phyloP scores from a whole-genome alignment of 805 yeast genomes.

The Wickerhamiella musiphila region DNA sequence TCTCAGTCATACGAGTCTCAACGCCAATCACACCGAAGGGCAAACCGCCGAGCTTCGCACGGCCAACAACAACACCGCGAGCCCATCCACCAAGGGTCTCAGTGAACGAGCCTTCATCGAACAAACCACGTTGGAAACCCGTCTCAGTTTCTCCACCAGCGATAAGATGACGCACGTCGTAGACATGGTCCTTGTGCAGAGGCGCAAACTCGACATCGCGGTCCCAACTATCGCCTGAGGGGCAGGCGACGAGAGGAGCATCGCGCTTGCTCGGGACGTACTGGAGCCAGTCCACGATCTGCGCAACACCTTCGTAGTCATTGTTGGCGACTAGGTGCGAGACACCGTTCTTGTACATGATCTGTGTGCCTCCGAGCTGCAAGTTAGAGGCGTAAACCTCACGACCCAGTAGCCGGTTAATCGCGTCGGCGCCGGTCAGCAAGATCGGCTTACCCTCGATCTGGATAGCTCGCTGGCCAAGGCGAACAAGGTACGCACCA shows the following conservation, averaged over 20 bases:
- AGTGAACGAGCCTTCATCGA: constrained; percentile 83
- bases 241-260: constrained; percentile 65
- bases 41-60: constrained; percentile 97
- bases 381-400: constrained; percentile 93
- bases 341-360: constrained; percentile 97
- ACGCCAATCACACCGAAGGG: constrained; percentile 98
- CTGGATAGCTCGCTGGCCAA: constrained; percentile 98
- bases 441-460: constrained; percentile 98
- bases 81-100: constrained; percentile 99
- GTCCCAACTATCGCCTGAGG: constrained; percentile 71
- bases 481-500: constrained; percentile 95
- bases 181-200: constrained; percentile 45
- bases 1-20: constrained; percentile 80
- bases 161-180: constrained; percentile 91
- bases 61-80: constrained; percentile 92
- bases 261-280: constrained; percentile 84
- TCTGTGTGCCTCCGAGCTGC: constrained; percentile 98
- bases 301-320: constrained; percentile 89
- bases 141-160: constrained; percentile 58
- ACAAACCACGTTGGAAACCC: constrained; percentile 76
- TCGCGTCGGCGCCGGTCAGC: constrained; percentile 98
- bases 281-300: constrained; percentile 90
- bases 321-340: constrained; percentile 94
- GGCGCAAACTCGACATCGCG: constrained; percentile 79
- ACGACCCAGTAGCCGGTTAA: constrained; percentile 88